Base-by-base conservation (phyloP, 345 rosid species). In the Erucastrum elatum region DNA sequence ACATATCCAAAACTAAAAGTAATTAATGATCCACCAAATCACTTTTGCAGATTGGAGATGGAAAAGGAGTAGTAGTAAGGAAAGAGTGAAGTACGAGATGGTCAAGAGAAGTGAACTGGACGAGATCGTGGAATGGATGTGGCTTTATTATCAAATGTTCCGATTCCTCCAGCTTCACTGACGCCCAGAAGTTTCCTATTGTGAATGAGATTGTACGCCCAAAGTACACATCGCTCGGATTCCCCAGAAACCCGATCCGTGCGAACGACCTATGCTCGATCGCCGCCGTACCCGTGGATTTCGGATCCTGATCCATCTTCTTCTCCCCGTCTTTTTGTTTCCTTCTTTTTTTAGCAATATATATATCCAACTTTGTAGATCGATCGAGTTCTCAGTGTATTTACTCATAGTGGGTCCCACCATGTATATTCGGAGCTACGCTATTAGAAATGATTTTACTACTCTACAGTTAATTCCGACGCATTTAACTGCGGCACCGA, bases 111-210 rank as follows among this genome's bases (percentile, higher is more conserved):
- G 61, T 73, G 79, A 94, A 92, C n/a, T 76, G 87, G 75, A 90
- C 87, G 66, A 91, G 90, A 86, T 94, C 97, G 68, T 92, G 95
- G 41, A 76, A 46, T 0, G 94, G 98, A 59, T 94, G 95, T 4
- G 95, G 97, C 46, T 84, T 81, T 86, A 94, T 87, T 58, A 85
- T 1, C 76, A 94, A 85, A 51, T 91, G 81, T 39, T 74, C 80
- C 3, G 98, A 94, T 0, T 94, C 94, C 66, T 86, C 86, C 44
- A 94, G 84, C 71, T 58, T 84, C 34, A 86, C 97, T 4, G 90
- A 76, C 8, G 97, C 89, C 93, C 91, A 92, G 85, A 92, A 92
- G 75, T 92, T 92, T 11, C 78, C 86, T 35, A 89, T 85, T 30
- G 82, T 83, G 81, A 89, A 81, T 26, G 97, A 87, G 68, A 92